Conservation (phyloP, 148 eudicot species). For the Mesembryanthemum crystallinum region DNA sequence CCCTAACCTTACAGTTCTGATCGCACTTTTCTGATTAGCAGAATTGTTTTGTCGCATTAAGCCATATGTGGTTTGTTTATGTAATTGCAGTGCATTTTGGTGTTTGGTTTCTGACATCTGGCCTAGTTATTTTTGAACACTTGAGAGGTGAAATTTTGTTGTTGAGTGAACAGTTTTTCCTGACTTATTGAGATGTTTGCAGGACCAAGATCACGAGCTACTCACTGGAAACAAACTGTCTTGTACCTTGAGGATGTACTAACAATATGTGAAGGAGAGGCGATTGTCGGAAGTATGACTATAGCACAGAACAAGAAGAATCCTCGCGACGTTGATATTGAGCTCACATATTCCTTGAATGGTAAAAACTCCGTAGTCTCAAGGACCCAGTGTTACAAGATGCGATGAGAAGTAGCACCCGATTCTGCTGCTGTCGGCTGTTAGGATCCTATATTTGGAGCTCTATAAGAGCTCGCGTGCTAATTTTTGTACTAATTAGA, state of each 20-base stretch:
- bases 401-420: conserved; percentile 44
- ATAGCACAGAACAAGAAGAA: conserved; percentile 89
- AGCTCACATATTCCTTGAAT: conserved; percentile 67
- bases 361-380: conserved; percentile 66
- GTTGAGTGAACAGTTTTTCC: not conserved
- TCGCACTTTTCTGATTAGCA: no score
- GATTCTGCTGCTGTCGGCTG: not conserved
- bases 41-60: no score
- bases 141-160: not conserved
- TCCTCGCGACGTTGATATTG: conserved; percentile 90
- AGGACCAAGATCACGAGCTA: conserved; percentile 87
- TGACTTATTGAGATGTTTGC: not conserved
- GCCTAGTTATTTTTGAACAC: not conserved
- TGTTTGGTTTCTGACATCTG: no score
- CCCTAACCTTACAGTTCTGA: no score
- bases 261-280: conserved; percentile 81
- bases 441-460: not conserved
- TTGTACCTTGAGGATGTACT: conserved; percentile 89
- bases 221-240: conserved; percentile 99
- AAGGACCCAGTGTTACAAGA: conserved; percentile 72
- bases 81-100: no score
- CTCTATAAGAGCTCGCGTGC: not conserved
- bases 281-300: conserved; percentile 65
- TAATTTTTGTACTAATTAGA: not conserved
- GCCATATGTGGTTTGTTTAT: no score